Evolutionary conservation across 257 asterid genomes (phyloP), one percentile per base, ranked within the genome.

Genomic region (Scutellaria baicalensis): DNA sequence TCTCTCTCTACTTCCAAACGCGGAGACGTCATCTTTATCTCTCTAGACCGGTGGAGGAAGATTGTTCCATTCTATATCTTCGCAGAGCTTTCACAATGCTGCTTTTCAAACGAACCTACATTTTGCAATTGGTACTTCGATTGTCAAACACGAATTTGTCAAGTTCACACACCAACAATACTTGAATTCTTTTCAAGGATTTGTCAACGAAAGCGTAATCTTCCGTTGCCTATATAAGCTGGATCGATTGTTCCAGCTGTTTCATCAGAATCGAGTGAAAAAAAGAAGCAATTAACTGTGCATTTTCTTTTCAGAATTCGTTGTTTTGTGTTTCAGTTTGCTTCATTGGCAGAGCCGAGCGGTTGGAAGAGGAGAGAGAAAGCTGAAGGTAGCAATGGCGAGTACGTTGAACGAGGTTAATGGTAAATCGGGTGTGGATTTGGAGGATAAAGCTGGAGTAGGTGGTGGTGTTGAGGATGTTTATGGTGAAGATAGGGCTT

Each of bases 401-500:
- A 81, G 91, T 68, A 70, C 86, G 20, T 27, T 77, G 70, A 81
- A 81, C 77, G 91, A 78, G 49, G 68, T 85, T 69, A 82, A 69
- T 38, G 91, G 88, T n/a, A 85, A 78, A 48, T 77, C 80, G 8
- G 85, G 82, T 18, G 86, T 87, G 70, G 89, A 84, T 31, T 68
- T 91, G 74, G 79, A 72, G 72, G 84, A 82, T 73, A 75, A 81
- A 78, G 17, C 72, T 58, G 92, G 85, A 1, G 89, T 85, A 2
- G 95, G 78, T 9, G 97, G 96, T 48, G 97, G 99, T 31, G 99
- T 91, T 66, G 80, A 70, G 69, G 97, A 94, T 60, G 79, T 88
- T 12, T 94, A 91, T 42, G 96, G 99, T 5, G 97, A 91, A 78
- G 97, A 93, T 72, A 84, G 90, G 64, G 99, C 96, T 51, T 80